Conservation (phyloP, 2,329 filamentous ascomycete genomes). For the Graphilbum sp. region DNA sequence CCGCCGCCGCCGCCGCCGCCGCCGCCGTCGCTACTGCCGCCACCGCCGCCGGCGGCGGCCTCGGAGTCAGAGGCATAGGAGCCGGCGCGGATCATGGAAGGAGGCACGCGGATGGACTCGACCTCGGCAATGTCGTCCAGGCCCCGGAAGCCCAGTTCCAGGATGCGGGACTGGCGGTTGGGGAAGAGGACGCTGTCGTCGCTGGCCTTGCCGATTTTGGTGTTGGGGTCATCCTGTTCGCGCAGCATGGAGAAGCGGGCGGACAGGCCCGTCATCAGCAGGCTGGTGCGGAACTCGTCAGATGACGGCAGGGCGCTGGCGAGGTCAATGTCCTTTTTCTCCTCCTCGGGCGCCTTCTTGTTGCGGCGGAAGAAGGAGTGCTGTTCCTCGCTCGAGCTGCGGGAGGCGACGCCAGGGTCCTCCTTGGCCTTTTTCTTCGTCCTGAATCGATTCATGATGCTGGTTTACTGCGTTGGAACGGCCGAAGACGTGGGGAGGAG, state of each 20-base stretch:
- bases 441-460: conserved; percentile 60
- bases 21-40: conserved; percentile 66
- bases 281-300: conserved; percentile 87
- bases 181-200: conserved; percentile 85
- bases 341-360: conserved; percentile 38
- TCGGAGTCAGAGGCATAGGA: conserved; percentile 57
- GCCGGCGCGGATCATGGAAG: conserved; percentile 31
- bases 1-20: conserved; percentile 64
- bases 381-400: conserved; percentile 35
- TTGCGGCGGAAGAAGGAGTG: conserved; percentile 35
- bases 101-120: conserved; percentile 53
- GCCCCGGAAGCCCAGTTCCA: conserved; percentile 46
- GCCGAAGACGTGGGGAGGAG: neutral
- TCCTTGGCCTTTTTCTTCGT: conserved; percentile 56
- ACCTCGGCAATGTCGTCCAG: conserved; percentile 84
- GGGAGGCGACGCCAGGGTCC: conserved; percentile 20
- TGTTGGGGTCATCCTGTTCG: conserved; percentile 83
- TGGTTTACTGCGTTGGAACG: neutral
- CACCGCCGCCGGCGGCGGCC: conserved; percentile 35
- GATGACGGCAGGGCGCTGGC: conserved; percentile 56
- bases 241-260: conserved; percentile 92
- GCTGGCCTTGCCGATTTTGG: conserved; percentile 81
- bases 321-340: conserved; percentile 56
- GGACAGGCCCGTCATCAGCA: conserved; percentile 89
- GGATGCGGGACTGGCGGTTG: conserved; percentile 62